These are phyloP conservation scores for Silene noctiflora DNA, from an alignment of 179 eudicot genomes.

Conservation along the genomic window DNA sequence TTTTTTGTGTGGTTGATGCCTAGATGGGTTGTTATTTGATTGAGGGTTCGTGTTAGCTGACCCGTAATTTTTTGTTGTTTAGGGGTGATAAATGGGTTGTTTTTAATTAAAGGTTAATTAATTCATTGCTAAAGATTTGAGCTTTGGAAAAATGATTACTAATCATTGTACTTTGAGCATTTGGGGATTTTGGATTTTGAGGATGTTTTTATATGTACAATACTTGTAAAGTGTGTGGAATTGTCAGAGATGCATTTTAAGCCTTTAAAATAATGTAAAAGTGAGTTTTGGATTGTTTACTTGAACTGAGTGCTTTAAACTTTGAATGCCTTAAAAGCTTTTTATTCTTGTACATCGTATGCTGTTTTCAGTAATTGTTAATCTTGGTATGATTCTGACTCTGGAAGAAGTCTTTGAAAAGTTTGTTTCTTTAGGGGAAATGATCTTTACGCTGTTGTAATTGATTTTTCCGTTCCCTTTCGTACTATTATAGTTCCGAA, in stretches of 20 bases:
- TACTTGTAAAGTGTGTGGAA: background rate
- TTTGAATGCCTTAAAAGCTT: background rate
- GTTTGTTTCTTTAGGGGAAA: too few species aligned
- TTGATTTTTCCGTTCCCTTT: background rate
- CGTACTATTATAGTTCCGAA: background rate
- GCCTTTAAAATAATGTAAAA: background rate
- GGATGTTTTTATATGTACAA: conserved; percentile 2
- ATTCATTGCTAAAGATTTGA: background rate
- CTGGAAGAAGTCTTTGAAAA: conserved; percentile 6
- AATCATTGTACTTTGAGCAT: background rate
- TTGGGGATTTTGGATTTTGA: background rate
- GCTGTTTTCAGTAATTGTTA: conserved; percentile 24
- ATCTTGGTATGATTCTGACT: conserved; percentile 25
- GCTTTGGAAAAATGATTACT: background rate
- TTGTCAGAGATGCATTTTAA: background rate
- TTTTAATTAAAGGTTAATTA: too few species aligned
- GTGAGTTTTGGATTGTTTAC: conserved; percentile 17
- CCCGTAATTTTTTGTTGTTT: too few species aligned
- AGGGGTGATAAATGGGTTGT: too few species aligned
- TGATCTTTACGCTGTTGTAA: background rate
- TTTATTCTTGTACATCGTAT: background rate
- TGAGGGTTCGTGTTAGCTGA: too few species aligned
- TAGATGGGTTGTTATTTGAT: conserved; percentile 3
- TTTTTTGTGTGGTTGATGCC: background rate
- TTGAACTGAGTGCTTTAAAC: background rate